Base-by-base conservation (phyloP, 1,139 yeast species). In the Scheffersomyces stambukii region DNA sequence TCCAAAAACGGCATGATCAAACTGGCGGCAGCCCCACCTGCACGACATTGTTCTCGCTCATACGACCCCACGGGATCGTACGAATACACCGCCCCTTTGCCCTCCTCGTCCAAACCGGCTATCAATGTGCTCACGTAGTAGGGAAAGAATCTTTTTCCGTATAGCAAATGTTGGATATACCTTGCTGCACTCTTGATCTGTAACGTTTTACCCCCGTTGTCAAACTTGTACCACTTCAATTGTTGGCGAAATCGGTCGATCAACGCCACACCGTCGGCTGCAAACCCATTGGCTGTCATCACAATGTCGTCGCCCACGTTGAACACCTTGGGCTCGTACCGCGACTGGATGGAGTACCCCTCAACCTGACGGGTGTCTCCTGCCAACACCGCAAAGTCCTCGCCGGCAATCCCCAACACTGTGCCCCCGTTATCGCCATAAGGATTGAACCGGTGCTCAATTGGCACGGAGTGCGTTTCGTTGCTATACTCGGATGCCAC, bases 61-160 rank as follows among this genome's bases (percentile, higher is more conserved):
- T 91, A 93, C 2, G 96, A 85, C 5, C 98, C 98, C 34, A 91
- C 96, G 1, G 98, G 98, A 54, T 91, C 98, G 54, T 86, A 91
- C 5, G 97, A 88, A 57, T 84, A 91, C 21, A 91, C 86, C 3
- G 96, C 91, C 28, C 98, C 98, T 47, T 79, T 80, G 10, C 97
- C 97, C 42, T 88, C 86, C 35, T 84, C 95, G 51, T 89, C 97
- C 41, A 91, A 68, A 8, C 98, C 98, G 2, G 96, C 96, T 49
- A 91, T 71, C 48, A 93, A 80, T 3, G 98, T 91, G 52, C 88
- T 88, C 22, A 88, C 96, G 54, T 93, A 91, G 67, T 85, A 93
- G 17, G 98, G 98, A 76, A 91, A 93, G 49, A 93, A 82, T 49
- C 98, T 76, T 59, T 91, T 89, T 24, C 95, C 88, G 56, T 91